Evolutionary conservation across 192 early-diverging fungal species (phyloP).

Genomic region (Rhizophagus sp.): DNA sequence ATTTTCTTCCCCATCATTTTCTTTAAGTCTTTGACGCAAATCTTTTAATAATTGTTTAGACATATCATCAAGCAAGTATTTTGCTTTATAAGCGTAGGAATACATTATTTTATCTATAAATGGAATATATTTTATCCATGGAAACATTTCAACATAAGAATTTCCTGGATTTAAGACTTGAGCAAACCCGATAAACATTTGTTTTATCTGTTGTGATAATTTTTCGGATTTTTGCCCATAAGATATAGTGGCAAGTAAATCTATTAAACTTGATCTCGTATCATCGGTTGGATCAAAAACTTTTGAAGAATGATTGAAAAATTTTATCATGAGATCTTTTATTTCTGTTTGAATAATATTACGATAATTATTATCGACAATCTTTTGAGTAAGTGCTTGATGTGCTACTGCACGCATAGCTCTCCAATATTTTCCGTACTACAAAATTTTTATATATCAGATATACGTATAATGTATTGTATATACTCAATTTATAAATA

Average conservation of each 20-base stretch:
- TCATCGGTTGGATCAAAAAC: background rate
- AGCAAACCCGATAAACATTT: background rate
- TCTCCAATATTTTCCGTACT: conserved; percentile 5
- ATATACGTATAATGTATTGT: too few relatives aligned
- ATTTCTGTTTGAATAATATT: background rate
- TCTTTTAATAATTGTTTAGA: background rate
- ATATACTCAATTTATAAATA: too few relatives aligned
- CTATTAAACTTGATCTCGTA: background rate
- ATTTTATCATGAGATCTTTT: background rate
- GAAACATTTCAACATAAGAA: background rate
- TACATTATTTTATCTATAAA: background rate
- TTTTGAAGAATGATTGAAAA: background rate
- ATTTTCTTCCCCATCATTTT: background rate
- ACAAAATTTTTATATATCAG: background rate
- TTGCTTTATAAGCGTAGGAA: background rate
- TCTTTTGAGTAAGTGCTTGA: background rate
- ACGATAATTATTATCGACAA: background rate
- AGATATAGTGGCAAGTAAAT: background rate
- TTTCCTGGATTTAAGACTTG: background rate
- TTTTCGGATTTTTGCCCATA: background rate
- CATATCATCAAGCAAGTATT: background rate
- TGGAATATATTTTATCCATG: background rate
- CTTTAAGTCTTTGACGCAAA: background rate
- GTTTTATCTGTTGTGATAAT: background rate
- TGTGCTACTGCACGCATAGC: background rate